Percentiles rank a stretch among this genome's conserved stretches.
These are phyloP conservation scores for Talaromyces atroroseus DNA, from an alignment of 2,329 filamentous ascomycete genomes.

Conservation along the genomic window DNA sequence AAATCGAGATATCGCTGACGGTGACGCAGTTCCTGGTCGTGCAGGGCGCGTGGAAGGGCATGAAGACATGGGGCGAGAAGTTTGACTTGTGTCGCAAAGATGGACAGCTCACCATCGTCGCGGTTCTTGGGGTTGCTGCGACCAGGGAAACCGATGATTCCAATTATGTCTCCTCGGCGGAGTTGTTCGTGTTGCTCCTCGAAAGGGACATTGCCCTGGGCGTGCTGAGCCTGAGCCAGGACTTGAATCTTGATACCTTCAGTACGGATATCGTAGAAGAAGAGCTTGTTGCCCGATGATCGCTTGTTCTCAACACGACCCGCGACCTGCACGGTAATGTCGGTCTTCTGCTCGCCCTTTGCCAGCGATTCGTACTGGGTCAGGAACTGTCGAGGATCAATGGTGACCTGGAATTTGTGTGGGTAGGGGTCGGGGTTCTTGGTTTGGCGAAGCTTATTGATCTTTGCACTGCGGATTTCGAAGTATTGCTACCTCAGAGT, in stretches of 20 bases:
- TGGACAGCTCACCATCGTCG: conserved; percentile 83
- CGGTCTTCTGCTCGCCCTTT: conserved; percentile 77
- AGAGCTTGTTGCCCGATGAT: conserved; percentile 72
- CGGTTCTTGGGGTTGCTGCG: conserved; percentile 84
- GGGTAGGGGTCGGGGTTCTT: conserved; percentile 81
- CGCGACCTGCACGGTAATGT: conserved; percentile 69
- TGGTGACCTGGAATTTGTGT: conserved; percentile 86
- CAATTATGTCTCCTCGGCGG: conserved; percentile 87
- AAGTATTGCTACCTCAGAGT: conserved; percentile 68
- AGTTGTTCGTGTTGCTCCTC: conserved; percentile 85
- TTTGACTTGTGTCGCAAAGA: conserved; percentile 81
- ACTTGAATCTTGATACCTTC: conserved; percentile 79
- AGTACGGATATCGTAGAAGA: conserved; percentile 82
- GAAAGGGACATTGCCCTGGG: conserved; percentile 64
- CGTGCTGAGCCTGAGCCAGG: conserved; percentile 82
- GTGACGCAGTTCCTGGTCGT: conserved; percentile 89
- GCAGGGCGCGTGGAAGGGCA: conserved; percentile 86
- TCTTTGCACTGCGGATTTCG: conserved; percentile 81
- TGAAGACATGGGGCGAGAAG: conserved; percentile 89
- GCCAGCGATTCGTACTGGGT: conserved; percentile 70
- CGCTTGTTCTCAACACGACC: conserved; percentile 88
- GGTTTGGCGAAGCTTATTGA: conserved; percentile 69
- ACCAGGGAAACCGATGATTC: conserved; percentile 76
- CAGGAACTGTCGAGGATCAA: conserved; percentile 74
- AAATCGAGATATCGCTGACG: conserved; percentile 91